Percentiles rank a stretch among this genome's conserved stretches.
phyloP scores from a whole-genome alignment of 1,284 basidiomycete genomes.

The Cystobasidiaceae sp. region DNA sequence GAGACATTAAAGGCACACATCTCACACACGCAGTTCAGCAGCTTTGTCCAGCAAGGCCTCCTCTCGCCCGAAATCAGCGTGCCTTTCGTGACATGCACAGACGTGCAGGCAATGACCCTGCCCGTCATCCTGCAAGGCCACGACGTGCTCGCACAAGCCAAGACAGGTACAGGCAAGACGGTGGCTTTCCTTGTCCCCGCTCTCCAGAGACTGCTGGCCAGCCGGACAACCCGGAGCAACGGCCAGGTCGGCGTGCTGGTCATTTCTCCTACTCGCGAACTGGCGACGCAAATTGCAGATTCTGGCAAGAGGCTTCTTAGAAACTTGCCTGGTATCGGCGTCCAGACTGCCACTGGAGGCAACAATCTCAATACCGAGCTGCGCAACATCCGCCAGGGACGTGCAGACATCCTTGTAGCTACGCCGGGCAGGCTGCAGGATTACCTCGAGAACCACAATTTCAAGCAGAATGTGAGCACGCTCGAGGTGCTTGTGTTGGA shows the following conservation, averaged over 20 bases:
- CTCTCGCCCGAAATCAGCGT: neutral
- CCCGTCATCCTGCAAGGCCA: constrained; percentile 48
- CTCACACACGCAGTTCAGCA: neutral
- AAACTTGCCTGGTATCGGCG: constrained; percentile 36
- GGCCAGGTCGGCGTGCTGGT: constrained; percentile 41
- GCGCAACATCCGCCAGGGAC: constrained; percentile 42
- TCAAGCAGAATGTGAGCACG: constrained; percentile 43
- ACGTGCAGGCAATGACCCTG: constrained; percentile 52
- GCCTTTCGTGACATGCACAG: constrained; percentile 43
- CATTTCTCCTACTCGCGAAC: constrained; percentile 52
- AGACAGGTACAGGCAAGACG: constrained; percentile 90
- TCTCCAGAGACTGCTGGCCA: constrained; percentile 36
- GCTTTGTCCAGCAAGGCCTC: neutral
- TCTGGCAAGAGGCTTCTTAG: constrained; percentile 40
- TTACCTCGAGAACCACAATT: constrained; percentile 48
- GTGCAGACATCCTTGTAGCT: constrained; percentile 50
- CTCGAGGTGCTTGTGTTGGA: constrained; percentile 50
- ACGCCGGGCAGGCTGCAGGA: constrained; percentile 53
- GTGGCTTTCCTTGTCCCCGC: constrained; percentile 70
- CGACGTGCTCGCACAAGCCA: constrained; percentile 68
- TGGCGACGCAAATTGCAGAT: constrained; percentile 47
- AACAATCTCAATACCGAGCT: constrained; percentile 50
- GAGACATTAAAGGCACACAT: neutral
- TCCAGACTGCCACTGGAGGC: constrained; percentile 50
- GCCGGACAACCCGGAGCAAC: constrained; percentile 40